Evolutionary conservation across 192 early-diverging fungal species (phyloP).

Genomic region (Backusella macrospora): DNA sequence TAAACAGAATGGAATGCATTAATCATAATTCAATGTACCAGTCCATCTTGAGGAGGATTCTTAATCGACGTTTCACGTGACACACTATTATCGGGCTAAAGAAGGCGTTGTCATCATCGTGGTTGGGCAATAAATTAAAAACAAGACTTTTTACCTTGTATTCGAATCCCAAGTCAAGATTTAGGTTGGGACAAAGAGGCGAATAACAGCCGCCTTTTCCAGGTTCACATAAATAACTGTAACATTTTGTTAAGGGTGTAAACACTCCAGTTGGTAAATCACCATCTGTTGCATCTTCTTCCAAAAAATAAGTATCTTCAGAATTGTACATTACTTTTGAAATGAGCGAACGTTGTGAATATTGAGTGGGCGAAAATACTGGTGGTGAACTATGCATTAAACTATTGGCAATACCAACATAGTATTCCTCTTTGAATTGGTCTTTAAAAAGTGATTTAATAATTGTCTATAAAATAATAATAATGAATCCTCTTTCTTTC

Average conservation of each 20-base stretch:
- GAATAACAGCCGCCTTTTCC: constrained; percentile 38
- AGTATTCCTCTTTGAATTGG: constrained; percentile 19
- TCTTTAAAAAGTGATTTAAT: constrained; percentile 25
- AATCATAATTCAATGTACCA: background rate
- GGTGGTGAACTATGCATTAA: constrained; percentile 36
- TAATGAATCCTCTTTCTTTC: background rate
- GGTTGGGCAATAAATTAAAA: too few relatives aligned
- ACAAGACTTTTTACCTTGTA: background rate
- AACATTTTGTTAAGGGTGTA: constrained; percentile 87
- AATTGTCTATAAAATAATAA: constrained; percentile 16
- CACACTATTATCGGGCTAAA: background rate
- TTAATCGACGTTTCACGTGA: constrained; percentile 5
- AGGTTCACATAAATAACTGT: constrained; percentile 42
- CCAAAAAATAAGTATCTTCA: constrained; percentile 37
- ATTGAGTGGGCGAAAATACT: constrained; percentile 31
- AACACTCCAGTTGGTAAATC: constrained; percentile 82
- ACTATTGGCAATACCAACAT: constrained; percentile 28
- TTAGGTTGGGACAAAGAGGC: constrained; percentile 34
- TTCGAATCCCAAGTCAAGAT: background rate
- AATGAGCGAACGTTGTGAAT: constrained; percentile 33
- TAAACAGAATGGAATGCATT: background rate
- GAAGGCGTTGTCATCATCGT: background rate
- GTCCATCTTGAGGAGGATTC: background rate
- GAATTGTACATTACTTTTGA: constrained; percentile 42
- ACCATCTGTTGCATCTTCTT: constrained; percentile 35